A percentile compares a stretch with the other conserved stretches of the same genome.
Evolutionary conservation across 139 green algal species (phyloP).

Genomic region (Tetradesmus obliquus): DNA sequence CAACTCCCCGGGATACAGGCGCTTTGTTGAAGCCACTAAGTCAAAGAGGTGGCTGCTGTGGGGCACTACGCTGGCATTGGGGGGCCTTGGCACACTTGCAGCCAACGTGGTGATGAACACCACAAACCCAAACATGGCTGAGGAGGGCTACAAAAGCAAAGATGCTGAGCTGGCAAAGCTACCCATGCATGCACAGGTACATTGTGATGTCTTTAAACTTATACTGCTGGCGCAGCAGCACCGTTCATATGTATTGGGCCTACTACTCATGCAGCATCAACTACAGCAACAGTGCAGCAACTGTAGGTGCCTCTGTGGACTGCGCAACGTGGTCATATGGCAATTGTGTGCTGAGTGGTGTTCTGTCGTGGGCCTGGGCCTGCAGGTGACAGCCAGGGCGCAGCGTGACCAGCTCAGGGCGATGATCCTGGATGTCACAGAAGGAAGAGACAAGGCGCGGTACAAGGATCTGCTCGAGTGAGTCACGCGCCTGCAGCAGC

Average conservation of each 20-base stretch:
- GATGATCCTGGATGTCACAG: conserved; percentile 29
- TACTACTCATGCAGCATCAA: neutral
- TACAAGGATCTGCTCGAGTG: conserved; percentile 37
- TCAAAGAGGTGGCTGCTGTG: conserved; percentile 29
- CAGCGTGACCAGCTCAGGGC: conserved; percentile 41
- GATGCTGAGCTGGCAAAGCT: conserved; percentile 44
- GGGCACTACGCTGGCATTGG: neutral
- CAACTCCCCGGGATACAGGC: conserved; percentile 38
- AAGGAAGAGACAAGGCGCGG: conserved; percentile 17
- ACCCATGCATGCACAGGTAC: conserved; percentile 33
- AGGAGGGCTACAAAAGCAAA: conserved; percentile 34
- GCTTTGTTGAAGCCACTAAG: conserved; percentile 37
- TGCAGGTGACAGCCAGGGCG: conserved; percentile 32
- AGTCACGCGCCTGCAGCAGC: neutral
- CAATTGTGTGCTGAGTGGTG: neutral
- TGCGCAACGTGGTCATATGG: too few species aligned
- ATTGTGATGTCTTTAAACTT: too few species aligned
- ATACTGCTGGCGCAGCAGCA: neutral
- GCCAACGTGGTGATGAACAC: neutral
- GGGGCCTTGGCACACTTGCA: neutral
- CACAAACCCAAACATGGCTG: conserved; percentile 36
- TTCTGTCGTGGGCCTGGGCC: neutral
- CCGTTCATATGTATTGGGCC: neutral
- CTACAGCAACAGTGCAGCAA: neutral
- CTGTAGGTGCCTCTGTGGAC: neutral